These are phyloP conservation scores for Tuber indicum DNA, from an alignment of 495 filamentous ascomycete species.

Conservation along the genomic window DNA sequence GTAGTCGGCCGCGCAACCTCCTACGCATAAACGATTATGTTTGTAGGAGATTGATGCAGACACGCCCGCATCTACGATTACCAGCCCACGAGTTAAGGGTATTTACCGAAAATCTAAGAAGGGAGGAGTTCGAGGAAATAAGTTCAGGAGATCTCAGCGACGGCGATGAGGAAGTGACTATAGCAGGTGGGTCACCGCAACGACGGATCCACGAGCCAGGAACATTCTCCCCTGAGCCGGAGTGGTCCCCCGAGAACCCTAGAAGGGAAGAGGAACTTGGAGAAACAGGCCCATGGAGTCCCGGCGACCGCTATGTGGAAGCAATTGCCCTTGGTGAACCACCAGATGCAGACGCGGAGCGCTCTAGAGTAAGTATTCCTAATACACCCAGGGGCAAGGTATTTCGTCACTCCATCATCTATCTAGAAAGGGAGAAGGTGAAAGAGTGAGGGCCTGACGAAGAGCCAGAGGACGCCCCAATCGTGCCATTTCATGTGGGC, in stretches of 20 bases:
- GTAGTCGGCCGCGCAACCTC: not conserved
- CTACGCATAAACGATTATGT: not conserved
- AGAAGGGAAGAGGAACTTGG: too few relatives aligned
- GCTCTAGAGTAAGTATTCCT: not conserved
- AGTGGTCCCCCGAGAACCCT: too few relatives aligned
- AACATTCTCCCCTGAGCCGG: too few relatives aligned
- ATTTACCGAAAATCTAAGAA: not conserved
- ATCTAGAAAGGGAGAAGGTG: not conserved
- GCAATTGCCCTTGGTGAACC: not conserved
- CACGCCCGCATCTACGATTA: constrained; percentile 19
- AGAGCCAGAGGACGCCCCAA: not conserved
- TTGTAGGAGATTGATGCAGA: constrained; percentile 5
- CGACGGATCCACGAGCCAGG: too few relatives aligned
- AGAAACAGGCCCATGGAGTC: not conserved
- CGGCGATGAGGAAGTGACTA: not conserved
- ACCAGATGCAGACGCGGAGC: not conserved
- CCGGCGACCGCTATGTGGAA: not conserved
- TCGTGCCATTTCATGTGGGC: not conserved
- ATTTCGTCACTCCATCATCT: not conserved
- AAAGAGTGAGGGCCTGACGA: not conserved
- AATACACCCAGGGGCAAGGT: not conserved
- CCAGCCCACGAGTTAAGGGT: too few relatives aligned
- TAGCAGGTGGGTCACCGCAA: too few relatives aligned
- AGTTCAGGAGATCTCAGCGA: too few relatives aligned
- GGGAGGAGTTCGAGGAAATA: too few relatives aligned